A percentile compares a stretch with the other conserved stretches of the same genome.
Conservation (phyloP, 306 rosid genomes). For the Ziziphus jujuba region DNA sequence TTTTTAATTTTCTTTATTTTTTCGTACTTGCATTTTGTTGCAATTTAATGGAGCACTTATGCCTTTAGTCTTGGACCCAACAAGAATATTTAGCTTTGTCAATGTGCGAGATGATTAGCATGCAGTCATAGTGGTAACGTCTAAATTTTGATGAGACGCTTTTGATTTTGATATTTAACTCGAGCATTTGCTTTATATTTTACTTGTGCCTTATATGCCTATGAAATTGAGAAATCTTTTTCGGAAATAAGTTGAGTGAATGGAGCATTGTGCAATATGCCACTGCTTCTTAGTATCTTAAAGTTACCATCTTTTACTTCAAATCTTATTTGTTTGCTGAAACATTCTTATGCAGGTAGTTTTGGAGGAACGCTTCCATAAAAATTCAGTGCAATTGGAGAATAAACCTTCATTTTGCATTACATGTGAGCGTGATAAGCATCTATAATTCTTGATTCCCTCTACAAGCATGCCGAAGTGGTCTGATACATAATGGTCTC, state of each 20-base stretch:
- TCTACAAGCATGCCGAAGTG: neutral
- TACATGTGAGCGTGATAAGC: constrained; percentile 2
- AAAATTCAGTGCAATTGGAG: constrained; percentile 5
- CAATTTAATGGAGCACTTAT: neutral
- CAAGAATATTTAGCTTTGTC: neutral
- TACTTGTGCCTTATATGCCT: neutral
- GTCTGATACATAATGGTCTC: constrained; percentile 6
- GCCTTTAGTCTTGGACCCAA: neutral
- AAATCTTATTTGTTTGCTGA: neutral
- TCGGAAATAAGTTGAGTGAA: neutral
- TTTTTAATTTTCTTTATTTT: neutral
- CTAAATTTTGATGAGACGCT: constrained; percentile 6
- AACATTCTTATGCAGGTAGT: constrained; percentile 13
- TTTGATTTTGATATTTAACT: constrained; percentile 6
- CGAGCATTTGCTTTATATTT: neutral
- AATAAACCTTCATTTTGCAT: neutral
- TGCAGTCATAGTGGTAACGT: neutral
- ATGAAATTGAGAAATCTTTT: neutral
- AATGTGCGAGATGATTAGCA: neutral
- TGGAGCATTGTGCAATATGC: neutral
- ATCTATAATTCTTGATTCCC: neutral
- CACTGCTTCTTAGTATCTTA: neutral
- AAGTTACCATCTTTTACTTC: neutral
- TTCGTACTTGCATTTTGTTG: neutral
- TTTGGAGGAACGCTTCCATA: neutral